phyloP scores from a whole-genome alignment of 2,329 filamentous ascomycete species.

The Beauveria asiatica region DNA sequence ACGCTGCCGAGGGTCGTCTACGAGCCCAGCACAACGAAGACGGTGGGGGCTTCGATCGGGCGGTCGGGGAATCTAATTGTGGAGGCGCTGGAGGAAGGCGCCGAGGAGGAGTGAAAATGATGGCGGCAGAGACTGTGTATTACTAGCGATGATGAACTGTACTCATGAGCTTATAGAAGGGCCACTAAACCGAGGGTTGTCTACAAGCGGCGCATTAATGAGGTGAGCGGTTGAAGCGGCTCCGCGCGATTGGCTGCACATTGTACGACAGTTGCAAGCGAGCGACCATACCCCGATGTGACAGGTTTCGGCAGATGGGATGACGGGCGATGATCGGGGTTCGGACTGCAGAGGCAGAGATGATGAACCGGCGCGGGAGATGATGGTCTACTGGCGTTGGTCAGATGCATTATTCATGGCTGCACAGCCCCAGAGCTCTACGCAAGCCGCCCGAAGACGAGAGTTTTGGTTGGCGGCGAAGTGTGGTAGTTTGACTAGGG shows the following conservation, averaged over 20 bases:
- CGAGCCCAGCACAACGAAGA: conserved; percentile 56
- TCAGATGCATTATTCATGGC: background rate
- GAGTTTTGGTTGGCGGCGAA: background rate
- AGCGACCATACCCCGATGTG: too few species aligned
- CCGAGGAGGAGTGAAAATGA: conserved; percentile 28
- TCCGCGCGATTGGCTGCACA: too few species aligned
- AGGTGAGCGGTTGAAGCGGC: background rate
- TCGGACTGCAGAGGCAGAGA: too few species aligned
- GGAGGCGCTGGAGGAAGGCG: conserved; percentile 44
- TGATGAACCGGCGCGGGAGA: background rate
- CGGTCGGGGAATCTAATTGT: conserved; percentile 83
- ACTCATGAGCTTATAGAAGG: background rate
- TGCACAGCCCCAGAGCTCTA: conserved; percentile 4
- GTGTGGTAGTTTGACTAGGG: background rate
- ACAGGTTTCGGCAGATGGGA: too few species aligned
- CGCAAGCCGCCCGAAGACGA: background rate
- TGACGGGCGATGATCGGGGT: too few species aligned
- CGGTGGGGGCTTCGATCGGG: conserved; percentile 66
- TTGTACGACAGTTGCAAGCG: too few species aligned
- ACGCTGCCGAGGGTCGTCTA: conserved; percentile 80
- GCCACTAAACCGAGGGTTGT: too few species aligned
- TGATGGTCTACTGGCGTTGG: background rate
- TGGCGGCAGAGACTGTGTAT: conserved; percentile 11
- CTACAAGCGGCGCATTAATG: too few species aligned
- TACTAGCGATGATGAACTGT: background rate